Conservation (phyloP, 805 yeast species). For the Alloascoidea hylecoeti region DNA sequence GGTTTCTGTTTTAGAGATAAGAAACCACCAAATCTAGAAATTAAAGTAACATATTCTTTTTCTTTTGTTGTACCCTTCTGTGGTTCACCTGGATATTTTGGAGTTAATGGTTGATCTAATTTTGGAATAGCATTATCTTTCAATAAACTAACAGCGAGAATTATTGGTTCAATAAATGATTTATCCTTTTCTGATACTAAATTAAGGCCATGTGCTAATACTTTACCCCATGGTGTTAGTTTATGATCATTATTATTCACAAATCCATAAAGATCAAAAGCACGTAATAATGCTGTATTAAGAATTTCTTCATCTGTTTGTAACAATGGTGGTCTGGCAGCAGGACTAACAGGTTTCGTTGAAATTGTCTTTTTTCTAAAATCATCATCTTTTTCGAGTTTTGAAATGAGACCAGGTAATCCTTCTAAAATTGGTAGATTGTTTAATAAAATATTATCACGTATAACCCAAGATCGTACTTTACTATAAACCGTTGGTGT, state of each 20-base stretch:
- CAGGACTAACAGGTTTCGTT: constrained; percentile 17
- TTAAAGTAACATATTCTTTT: constrained; percentile 21
- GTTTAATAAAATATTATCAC: constrained; percentile 13
- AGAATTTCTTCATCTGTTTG: constrained; percentile 36
- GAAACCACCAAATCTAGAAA: constrained; percentile 34
- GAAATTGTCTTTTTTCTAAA: constrained; percentile 16
- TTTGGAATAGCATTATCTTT: constrained; percentile 11
- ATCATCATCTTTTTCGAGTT: constrained; percentile 19
- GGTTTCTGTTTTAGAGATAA: constrained; percentile 34
- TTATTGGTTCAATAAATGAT: constrained; percentile 14
- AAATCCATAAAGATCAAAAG: constrained; percentile 36
- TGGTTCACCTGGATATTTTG: constrained; percentile 25
- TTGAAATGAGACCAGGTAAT: constrained; percentile 9
- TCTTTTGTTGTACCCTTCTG: constrained; percentile 15
- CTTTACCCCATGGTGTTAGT: constrained; percentile 37
- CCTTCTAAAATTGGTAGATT: constrained; percentile 10
- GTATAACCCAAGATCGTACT: constrained; percentile 19
- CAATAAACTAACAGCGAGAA: constrained; percentile 13
- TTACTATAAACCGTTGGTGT: constrained; percentile 36
- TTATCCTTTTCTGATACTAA: constrained; percentile 11
- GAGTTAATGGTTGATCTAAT: constrained; percentile 16
- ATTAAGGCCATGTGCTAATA: constrained; percentile 19
- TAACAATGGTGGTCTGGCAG: constrained; percentile 15
- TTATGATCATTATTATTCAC: constrained; percentile 20
- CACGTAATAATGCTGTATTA: constrained; percentile 39